These are phyloP conservation scores for Candida xiaguanensis DNA, from an alignment of 805 yeast genomes.

Conservation along the genomic window DNA sequence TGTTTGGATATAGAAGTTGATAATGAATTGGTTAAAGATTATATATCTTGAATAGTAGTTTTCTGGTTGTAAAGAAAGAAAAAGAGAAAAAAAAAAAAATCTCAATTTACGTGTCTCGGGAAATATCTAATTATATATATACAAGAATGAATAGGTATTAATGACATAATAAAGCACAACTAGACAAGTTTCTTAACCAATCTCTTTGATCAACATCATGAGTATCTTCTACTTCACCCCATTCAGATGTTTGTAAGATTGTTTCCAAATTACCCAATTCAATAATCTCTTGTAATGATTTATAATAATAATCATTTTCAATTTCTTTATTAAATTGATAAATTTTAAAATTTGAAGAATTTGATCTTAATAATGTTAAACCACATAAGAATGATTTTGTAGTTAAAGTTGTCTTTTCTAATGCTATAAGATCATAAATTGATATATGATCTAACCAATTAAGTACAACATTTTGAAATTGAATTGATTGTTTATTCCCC, in stretches of 20 bases:
- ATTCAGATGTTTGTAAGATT: constrained; percentile 76
- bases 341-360: constrained; percentile 21
- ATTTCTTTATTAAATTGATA: constrained; percentile 35
- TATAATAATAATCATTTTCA: constrained; percentile 29
- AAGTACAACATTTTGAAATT: constrained; percentile 57
- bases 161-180: constrained; percentile 56
- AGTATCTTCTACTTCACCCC: constrained; percentile 99
- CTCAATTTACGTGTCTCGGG: constrained; percentile 5
- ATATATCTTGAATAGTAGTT: neutral
- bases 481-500: constrained; percentile 69
- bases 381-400: constrained; percentile 88
- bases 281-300: constrained; percentile 66
- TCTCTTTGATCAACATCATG: constrained; percentile 97
- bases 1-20: no score
- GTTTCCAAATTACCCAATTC: constrained; percentile 78
- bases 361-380: constrained; percentile 56
- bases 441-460: constrained; percentile 63
- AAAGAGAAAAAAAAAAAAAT: no score
- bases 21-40: no score
- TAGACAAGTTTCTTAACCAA: constrained; percentile 73
- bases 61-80: neutral
- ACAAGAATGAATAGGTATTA: constrained; percentile 4
- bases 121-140: neutral
- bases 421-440: constrained; percentile 77
- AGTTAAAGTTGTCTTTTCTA: constrained; percentile 84